Conservation (phyloP, 345 rosid genomes). For the Boechera retrofracta region DNA sequence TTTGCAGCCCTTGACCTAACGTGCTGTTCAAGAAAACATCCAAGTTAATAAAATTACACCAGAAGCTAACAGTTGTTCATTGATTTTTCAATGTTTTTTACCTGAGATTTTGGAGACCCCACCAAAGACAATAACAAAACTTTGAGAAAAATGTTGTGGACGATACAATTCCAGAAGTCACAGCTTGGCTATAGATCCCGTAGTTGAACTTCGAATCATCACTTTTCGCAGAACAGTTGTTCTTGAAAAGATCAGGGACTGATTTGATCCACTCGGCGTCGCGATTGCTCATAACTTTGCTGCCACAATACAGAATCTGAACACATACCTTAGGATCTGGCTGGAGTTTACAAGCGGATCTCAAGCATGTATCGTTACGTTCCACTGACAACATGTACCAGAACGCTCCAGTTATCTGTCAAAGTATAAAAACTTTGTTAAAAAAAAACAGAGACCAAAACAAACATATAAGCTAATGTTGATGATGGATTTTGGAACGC, state of each 20-base stretch:
- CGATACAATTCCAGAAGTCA: slow-evolving; percentile 5
- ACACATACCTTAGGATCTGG: slow-evolving; percentile 1
- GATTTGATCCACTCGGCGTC: neutral
- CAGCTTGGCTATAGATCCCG: slow-evolving; percentile 2
- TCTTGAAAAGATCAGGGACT: slow-evolving; percentile 2
- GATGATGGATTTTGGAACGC: neutral
- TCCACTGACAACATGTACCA: slow-evolving; percentile 12
- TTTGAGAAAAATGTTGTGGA: slow-evolving; percentile 2
- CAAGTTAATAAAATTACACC: neutral
- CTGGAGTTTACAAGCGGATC: slow-evolving; percentile 7
- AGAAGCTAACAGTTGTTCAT: neutral
- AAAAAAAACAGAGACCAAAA: no score
- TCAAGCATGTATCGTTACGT: slow-evolving; percentile 8
- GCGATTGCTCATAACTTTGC: neutral
- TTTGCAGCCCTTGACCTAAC: slow-evolving; percentile 5
- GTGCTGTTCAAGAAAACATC: neutral
- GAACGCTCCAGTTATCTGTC: slow-evolving; percentile 15
- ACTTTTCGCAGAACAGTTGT: neutral
- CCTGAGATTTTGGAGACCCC: slow-evolving; percentile 14
- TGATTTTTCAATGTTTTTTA: neutral
- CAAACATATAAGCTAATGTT: no score
- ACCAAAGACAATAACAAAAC: slow-evolving; percentile 10
- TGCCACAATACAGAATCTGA: slow-evolving; percentile 10
- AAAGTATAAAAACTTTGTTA: neutral
- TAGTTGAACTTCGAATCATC: neutral